These are phyloP conservation scores for Pleurotus giganteus DNA, from an alignment of 768 basidiomycete genomes.

Conservation along the genomic window DNA sequence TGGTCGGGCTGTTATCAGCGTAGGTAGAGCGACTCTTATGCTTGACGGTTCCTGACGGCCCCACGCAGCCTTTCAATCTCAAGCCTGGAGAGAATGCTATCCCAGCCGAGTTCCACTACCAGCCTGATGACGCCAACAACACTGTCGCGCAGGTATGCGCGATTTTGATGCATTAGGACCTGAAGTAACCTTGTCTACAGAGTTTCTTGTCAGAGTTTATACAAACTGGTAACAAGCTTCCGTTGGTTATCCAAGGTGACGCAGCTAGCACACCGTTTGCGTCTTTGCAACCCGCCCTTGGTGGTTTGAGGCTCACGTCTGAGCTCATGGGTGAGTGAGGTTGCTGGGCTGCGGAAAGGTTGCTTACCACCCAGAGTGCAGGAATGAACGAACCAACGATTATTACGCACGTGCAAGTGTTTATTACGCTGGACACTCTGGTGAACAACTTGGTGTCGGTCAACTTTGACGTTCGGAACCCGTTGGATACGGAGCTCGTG, in stretches of 20 bases:
- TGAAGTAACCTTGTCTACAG: constrained; percentile 22
- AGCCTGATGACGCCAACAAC: constrained; percentile 62
- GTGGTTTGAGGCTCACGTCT: constrained; percentile 49
- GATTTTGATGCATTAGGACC: neutral
- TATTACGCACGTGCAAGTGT: constrained; percentile 54
- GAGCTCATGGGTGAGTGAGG: constrained; percentile 41
- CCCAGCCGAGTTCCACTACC: constrained; percentile 64
- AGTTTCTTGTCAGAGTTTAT: constrained; percentile 61
- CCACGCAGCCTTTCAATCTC: constrained; percentile 48
- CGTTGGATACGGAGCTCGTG: constrained; percentile 54
- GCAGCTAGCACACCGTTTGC: constrained; percentile 56
- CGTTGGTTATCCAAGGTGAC: constrained; percentile 61
- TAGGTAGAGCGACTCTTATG: constrained; percentile 27
- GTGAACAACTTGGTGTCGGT: constrained; percentile 48
- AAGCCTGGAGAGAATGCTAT: constrained; percentile 55
- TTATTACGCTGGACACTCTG: constrained; percentile 49
- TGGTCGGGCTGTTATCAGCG: constrained; percentile 58
- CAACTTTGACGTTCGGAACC: constrained; percentile 63
- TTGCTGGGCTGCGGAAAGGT: neutral
- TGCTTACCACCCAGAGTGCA: constrained; percentile 14
- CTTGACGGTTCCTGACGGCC: neutral
- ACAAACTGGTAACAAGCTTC: constrained; percentile 44
- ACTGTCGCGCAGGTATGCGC: constrained; percentile 51
- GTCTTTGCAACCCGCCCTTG: constrained; percentile 54
- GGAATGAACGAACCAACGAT: constrained; percentile 53